Conservation (phyloP, 2,329 filamentous ascomycete species). For the Sporothrix phasma region DNA sequence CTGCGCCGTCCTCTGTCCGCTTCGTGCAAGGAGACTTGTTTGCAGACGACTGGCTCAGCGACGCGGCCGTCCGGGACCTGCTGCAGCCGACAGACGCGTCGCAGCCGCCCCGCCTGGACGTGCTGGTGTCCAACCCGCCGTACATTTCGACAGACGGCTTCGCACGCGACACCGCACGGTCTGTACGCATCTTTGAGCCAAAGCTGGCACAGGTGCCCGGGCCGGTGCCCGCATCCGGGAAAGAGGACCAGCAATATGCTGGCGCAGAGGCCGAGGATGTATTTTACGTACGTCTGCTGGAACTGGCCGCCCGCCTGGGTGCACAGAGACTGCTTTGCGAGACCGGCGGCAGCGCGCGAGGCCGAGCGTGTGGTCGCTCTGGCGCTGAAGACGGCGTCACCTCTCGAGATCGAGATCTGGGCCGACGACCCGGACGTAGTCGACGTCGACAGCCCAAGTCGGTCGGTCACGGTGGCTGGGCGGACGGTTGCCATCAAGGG, state of each 20-base stretch:
- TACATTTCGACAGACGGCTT: constrained; percentile 68
- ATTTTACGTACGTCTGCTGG: constrained; percentile 60
- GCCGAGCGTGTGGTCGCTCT: constrained; percentile 51
- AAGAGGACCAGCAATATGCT: neutral
- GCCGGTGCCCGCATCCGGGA: neutral
- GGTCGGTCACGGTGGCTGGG: constrained; percentile 20
- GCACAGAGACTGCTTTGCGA: constrained; percentile 57
- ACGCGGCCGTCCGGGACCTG: neutral
- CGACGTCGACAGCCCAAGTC: constrained; percentile 18
- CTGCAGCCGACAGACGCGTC: neutral
- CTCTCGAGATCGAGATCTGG: constrained; percentile 54
- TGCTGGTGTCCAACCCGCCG: constrained; percentile 82
- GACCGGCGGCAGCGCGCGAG: constrained; percentile 59
- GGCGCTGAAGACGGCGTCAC: constrained; percentile 27
- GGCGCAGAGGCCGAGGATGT: constrained; percentile 33
- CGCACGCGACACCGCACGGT: constrained; percentile 52
- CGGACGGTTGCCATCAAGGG: constrained; percentile 33
- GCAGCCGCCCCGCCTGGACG: constrained; percentile 35
- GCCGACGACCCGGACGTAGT: constrained; percentile 50
- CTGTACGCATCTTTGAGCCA: constrained; percentile 76
- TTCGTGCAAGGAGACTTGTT: constrained; percentile 35
- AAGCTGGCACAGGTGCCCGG: constrained; percentile 61
- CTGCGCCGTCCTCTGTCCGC: neutral
- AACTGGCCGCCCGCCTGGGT: constrained; percentile 38
- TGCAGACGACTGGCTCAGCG: constrained; percentile 28